A percentile compares a stretch with the other conserved stretches of the same genome.
Evolutionary conservation across 441 rosid species (phyloP).

Genomic region (Dalechampia spathulata): DNA sequence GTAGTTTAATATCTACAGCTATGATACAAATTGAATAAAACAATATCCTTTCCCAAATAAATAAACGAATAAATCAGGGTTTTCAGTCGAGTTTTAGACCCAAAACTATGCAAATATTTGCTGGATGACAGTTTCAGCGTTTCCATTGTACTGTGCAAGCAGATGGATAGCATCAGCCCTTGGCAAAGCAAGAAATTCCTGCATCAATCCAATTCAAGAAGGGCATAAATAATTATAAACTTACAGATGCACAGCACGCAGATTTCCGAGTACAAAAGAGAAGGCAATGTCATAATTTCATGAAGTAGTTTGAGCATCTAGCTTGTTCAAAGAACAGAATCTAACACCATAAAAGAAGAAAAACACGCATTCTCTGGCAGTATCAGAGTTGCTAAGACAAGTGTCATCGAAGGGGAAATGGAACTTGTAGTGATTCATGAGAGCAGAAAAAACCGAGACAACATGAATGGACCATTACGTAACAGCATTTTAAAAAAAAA

Average conservation of each 20-base stretch:
- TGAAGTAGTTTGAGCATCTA: too few species aligned
- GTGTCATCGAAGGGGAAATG: neutral
- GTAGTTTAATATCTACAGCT: slow-evolving; percentile 1
- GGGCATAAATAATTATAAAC: neutral
- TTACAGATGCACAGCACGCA: too few species aligned
- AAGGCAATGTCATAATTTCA: too few species aligned
- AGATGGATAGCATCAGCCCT: slow-evolving; percentile 96
- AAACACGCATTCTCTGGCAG: too few species aligned
- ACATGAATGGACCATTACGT: neutral
- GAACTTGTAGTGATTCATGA: neutral
- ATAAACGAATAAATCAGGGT: slow-evolving; percentile 7
- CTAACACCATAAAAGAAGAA: neutral
- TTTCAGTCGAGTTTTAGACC: neutral
- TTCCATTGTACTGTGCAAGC: slow-evolving; percentile 77
- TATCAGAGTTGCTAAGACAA: too few species aligned
- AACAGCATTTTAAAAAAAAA: too few species aligned
- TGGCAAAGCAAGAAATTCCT: slow-evolving; percentile 98
- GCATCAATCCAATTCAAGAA: slow-evolving; percentile 19
- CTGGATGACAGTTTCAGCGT: slow-evolving; percentile 81
- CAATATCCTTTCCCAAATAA: neutral
- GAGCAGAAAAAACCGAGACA: neutral
- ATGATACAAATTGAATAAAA: slow-evolving; percentile 18
- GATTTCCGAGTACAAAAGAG: too few species aligned
- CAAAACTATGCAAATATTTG: slow-evolving; percentile 58
- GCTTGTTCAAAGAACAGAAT: neutral